Percentiles rank a stretch among this genome's conserved stretches.
These are phyloP conservation scores for Talaromyces nanjingensis DNA, from an alignment of 495 filamentous ascomycete species.

Conservation along the genomic window DNA sequence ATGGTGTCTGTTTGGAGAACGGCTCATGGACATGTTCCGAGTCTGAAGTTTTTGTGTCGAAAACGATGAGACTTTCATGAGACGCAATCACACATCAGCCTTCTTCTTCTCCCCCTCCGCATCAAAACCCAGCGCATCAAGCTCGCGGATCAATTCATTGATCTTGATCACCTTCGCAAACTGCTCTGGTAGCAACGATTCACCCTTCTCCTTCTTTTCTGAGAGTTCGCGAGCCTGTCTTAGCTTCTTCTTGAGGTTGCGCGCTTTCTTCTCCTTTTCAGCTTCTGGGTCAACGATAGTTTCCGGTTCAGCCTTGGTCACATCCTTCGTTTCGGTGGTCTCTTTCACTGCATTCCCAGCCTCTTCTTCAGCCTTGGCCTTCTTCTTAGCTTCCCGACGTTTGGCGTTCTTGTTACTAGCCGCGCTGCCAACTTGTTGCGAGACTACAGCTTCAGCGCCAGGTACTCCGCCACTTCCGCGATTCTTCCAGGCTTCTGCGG, in stretches of 20 bases:
- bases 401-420: slow-evolving; percentile 90
- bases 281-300: slow-evolving; percentile 52
- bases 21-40: no score
- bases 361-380: slow-evolving; percentile 58
- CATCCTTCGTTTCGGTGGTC: slow-evolving; percentile 18
- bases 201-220: slow-evolving; percentile 84
- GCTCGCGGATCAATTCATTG: slow-evolving; percentile 81
- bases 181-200: slow-evolving; percentile 81
- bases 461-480: slow-evolving; percentile 72
- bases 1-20: background rate
- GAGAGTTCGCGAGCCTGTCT: slow-evolving; percentile 85
- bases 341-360: slow-evolving; percentile 25
- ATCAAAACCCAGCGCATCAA: slow-evolving; percentile 83
- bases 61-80: background rate
- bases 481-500: slow-evolving; percentile 78
- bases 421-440: slow-evolving; percentile 31
- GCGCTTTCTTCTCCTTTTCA: slow-evolving; percentile 86
- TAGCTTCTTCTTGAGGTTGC: slow-evolving; percentile 93
- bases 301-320: slow-evolving; percentile 14
- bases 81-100: slow-evolving; percentile 14
- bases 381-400: slow-evolving; percentile 80
- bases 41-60: background rate
- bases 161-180: slow-evolving; percentile 97
- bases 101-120: slow-evolving; percentile 45
- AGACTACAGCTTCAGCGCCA: slow-evolving; percentile 62